phyloP scores from a whole-genome alignment of 1,284 basidiomycete species.

The Microbotryum lychnidis-dioicae region DNA sequence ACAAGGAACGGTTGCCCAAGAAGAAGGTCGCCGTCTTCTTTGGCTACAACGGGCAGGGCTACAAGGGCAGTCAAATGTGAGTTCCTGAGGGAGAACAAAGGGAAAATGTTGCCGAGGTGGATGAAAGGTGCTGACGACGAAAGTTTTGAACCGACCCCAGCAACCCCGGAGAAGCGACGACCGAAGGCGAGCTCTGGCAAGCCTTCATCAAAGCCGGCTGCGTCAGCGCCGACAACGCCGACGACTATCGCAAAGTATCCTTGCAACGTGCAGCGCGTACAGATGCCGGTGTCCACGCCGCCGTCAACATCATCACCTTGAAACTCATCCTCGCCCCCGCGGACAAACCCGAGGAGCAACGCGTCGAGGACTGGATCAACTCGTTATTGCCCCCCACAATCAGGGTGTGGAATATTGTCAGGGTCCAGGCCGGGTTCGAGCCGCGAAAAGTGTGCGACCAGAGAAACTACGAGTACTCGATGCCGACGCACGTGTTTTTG shows the following conservation, averaged over 20 bases:
- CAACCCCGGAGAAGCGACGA: conserved; percentile 59
- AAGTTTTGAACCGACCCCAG: conserved; percentile 13
- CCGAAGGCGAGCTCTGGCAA: conserved; percentile 83
- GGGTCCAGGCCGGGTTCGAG: conserved; percentile 87
- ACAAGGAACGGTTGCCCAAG: conserved; percentile 45
- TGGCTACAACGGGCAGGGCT: conserved; percentile 55
- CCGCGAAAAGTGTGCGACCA: conserved; percentile 81
- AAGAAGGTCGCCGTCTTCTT: conserved; percentile 49
- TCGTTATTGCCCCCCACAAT: conserved; percentile 79
- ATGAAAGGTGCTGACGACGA: too few species aligned
- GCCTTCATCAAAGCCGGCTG: conserved; percentile 83
- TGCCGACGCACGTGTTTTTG: conserved; percentile 87
- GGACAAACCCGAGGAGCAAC: conserved; percentile 7
- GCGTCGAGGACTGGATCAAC: conserved; percentile 52
- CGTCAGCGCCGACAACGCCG: conserved; percentile 84
- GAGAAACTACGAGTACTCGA: conserved; percentile 92
- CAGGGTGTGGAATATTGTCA: conserved; percentile 81
- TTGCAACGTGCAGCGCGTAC: conserved; percentile 87
- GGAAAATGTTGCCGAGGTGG: too few species aligned
- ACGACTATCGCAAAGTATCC: conserved; percentile 75
- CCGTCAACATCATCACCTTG: conserved; percentile 81
- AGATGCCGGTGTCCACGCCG: conserved; percentile 95
- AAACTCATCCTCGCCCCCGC: conserved; percentile 64
- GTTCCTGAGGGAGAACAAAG: conserved; percentile 36
- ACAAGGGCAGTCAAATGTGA: conserved; percentile 92